Percentiles rank a stretch among this genome's conserved stretches.
Conservation (phyloP, 2,329 filamentous ascomycete species). For the Intubia oerlemansii region DNA sequence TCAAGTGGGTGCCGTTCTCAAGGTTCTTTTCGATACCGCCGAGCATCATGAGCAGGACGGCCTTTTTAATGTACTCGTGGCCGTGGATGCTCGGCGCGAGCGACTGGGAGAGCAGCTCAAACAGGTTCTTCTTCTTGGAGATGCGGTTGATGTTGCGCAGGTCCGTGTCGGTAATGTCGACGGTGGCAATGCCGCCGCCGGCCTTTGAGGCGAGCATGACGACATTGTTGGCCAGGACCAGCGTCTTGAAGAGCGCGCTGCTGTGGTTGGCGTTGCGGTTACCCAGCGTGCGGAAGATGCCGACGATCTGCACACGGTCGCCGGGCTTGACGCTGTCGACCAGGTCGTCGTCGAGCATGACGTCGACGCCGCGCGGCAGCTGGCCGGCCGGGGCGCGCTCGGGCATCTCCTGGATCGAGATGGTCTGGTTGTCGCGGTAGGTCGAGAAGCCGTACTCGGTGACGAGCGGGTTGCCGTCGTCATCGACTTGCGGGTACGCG, state of each 20-base stretch:
- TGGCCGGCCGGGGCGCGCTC: slow-evolving; percentile 90
- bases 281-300: slow-evolving; percentile 81
- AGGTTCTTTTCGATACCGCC: slow-evolving; percentile 97
- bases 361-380: slow-evolving; percentile 84
- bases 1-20: slow-evolving; percentile 90
- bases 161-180: slow-evolving; percentile 85
- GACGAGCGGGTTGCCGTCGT: slow-evolving; percentile 73
- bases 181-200: slow-evolving; percentile 78
- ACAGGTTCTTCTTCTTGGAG: slow-evolving; percentile 81
- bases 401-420: slow-evolving; percentile 98
- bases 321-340: slow-evolving; percentile 91
- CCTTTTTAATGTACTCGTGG: slow-evolving; percentile 95
- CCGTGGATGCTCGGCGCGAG: slow-evolving; percentile 92
- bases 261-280: slow-evolving; percentile 83
- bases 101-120: slow-evolving; percentile 82
- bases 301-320: slow-evolving; percentile 91
- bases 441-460: slow-evolving; percentile 94
- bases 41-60: slow-evolving; percentile 83
- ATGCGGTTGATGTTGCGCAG: slow-evolving; percentile 98
- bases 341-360: slow-evolving; percentile 89
- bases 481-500: slow-evolving; percentile 86
- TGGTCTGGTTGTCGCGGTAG: slow-evolving; percentile 90
- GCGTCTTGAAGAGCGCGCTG: slow-evolving; percentile 84
- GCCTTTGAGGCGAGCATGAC: slow-evolving; percentile 91
- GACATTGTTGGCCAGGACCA: slow-evolving; percentile 86